Evolutionary conservation across 2,329 filamentous ascomycete species (phyloP), one percentile per base, ranked within the genome.

Genomic region (Fusarium sp.): DNA sequence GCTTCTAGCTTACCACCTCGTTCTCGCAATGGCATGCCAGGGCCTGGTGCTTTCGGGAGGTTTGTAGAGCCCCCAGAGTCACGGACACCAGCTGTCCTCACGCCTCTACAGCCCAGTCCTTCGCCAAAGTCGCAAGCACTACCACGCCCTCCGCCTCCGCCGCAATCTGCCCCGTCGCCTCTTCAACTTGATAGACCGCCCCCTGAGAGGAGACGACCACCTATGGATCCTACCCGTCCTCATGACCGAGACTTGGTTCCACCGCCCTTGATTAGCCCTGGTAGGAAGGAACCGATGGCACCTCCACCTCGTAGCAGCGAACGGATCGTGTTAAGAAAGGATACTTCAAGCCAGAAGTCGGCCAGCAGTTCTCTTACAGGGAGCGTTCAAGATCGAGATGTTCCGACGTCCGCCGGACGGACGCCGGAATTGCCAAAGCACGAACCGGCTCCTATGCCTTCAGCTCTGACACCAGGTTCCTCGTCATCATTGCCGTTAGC

Each of bases 141-240:
- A 31, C 66, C 65, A 51, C 75, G 44, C 41, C 52, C 57, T 10
- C 73, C 73, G 41, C 68, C 72, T 31, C 75, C 75, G n/a, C 76
- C 76, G 34, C 69, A 76, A 15, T 73, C 78, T 13, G 61, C 71
- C 7, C 68, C 68, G 23, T 66, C 68, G 37, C 68, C 68, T 30
- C 68, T 71, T 66, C 77, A 75, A 41, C 53, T 66, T 8, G 85
- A 85, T 37, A 81, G 86, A 23, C 83, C 83, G 36, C 85, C 88
- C 1, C 91, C 91, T 0, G 90, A 92, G 71, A 84, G 91, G 66
- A 90, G 86, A 76, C 82, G 91, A 51, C 91, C 91, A 2, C 89
- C 90, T 1, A 91, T 93, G 89, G 87, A 91, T 63, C 85, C 87
- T 8, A 78, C 86, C 7, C 82, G 87, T 34, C 87, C 87, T 8